Base-by-base conservation (phyloP, 2,329 filamentous ascomycete species). In the Bisporella sp. region DNA sequence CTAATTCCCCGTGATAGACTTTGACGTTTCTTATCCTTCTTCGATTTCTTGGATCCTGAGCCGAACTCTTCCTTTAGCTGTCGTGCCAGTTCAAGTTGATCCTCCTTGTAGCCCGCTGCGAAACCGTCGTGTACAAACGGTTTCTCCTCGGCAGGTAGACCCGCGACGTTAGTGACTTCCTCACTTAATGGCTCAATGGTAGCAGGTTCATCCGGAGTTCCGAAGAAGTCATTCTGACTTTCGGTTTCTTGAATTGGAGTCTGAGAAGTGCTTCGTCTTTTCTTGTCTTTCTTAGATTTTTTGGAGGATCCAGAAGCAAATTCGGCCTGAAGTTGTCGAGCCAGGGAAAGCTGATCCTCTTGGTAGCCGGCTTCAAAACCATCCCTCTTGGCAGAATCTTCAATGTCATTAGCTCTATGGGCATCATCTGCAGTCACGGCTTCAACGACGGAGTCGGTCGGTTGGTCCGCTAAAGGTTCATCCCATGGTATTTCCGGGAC, bases 251-350 rank as follows among this genome's bases (percentile, higher is more conserved):
- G 21, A 21, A 21, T 21, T 21, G 21, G 21, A 21, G 21, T 21
- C 21, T 21, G 21, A 21, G 21, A 21, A 21, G 21, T 21, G 48
- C 55, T 39, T 31, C 56, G 54, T 6, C 39, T 43, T 39, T 61
- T 61, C 46, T 62, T 60, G 21, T 60, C 56, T 31, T 60, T 58
- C 45, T 61, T 50, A 5, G 56, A 55, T 41, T 58, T 59, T 46
- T 59, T 59, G 5, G 47, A 29, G 2, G 48, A 41, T 51, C 45
- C 13, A 31, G 31, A 31, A 5, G 28, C 21, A 13, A 28, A 28
- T 31, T 21, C 40, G 12, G 40, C 45, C 12, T 47, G 13, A 28
- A 40, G 35, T 35, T 57, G 55, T 28, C 31, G 54, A 12, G 54
- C 50, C 30, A 54, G 44, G 31, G 53, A 50, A n/a, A 50, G 12